phyloP scores from a whole-genome alignment of 2,329 filamentous ascomycete species.

The Exophiala sideris region DNA sequence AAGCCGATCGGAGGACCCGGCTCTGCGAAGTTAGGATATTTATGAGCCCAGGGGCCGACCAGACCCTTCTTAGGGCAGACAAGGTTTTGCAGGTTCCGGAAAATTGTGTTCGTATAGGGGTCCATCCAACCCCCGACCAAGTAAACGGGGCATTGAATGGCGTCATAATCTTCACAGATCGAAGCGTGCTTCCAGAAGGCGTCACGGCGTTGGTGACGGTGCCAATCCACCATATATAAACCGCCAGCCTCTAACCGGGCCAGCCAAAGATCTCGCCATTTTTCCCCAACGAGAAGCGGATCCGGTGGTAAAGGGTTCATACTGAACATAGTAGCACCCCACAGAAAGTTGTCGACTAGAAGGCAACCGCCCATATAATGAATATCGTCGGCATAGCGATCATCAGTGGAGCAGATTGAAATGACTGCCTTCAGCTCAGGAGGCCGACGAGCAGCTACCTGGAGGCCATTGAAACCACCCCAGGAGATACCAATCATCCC shows the following conservation, averaged over 20 bases:
- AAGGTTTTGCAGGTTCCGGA: slow-evolving; percentile 11
- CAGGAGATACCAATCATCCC: slow-evolving; percentile 16
- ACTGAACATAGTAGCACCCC: slow-evolving; percentile 16
- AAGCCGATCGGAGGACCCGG: slow-evolving; percentile 15
- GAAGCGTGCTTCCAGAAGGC: slow-evolving; percentile 16
- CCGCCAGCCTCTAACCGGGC: slow-evolving; percentile 12
- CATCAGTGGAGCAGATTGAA: slow-evolving; percentile 11
- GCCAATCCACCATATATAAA: slow-evolving; percentile 14
- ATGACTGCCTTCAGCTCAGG: slow-evolving; percentile 10
- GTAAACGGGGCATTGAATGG: slow-evolving; percentile 12
- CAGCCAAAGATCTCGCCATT: slow-evolving; percentile 18
- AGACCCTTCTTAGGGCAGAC: slow-evolving; percentile 8
- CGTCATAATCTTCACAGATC: slow-evolving; percentile 11
- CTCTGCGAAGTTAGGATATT: slow-evolving; percentile 15
- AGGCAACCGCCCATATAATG: slow-evolving; percentile 13
- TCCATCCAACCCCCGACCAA: slow-evolving; percentile 16
- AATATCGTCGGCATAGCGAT: slow-evolving; percentile 12
- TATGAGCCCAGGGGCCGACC: slow-evolving; percentile 15
- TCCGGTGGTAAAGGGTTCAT: slow-evolving; percentile 16
- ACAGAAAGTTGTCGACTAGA: slow-evolving; percentile 15
- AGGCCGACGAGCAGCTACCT: slow-evolving; percentile 9
- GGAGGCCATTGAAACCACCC: slow-evolving; percentile 15
- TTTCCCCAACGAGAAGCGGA: slow-evolving; percentile 11
- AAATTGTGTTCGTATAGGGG: slow-evolving; percentile 12
- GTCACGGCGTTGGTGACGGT: slow-evolving; percentile 12